phyloP scores from a whole-genome alignment of 2,329 filamentous ascomycete species.

The Thyridium curvatum region DNA sequence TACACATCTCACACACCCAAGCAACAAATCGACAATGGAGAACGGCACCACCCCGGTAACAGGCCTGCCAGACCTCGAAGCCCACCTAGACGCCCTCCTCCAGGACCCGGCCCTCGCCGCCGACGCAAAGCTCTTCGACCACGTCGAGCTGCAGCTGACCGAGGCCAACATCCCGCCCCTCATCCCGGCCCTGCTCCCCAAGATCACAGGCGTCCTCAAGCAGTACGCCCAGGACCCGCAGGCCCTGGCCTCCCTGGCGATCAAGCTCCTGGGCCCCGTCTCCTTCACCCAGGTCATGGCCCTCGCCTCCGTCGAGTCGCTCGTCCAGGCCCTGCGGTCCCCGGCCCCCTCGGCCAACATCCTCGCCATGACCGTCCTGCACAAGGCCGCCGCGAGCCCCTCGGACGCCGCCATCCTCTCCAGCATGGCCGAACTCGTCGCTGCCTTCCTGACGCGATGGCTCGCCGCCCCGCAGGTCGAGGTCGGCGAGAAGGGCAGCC shows the following conservation, averaged over 20 bases:
- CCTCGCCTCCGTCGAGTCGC: conserved; percentile 42
- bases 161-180: conserved; percentile 46
- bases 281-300: conserved; percentile 43
- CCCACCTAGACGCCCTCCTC: conserved; percentile 45
- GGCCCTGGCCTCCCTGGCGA: conserved; percentile 43
- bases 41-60: conserved; percentile 34
- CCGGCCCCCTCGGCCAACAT: conserved; percentile 50
- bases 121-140: conserved; percentile 47
- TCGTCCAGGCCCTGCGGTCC: conserved; percentile 47
- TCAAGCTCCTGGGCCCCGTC: conserved; percentile 49
- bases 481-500: conserved; percentile 47
- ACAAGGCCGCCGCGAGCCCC: conserved; percentile 45
- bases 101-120: conserved; percentile 34
- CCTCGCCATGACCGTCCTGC: conserved; percentile 48
- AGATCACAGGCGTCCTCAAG: conserved; percentile 45
- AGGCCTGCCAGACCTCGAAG: conserved; percentile 46
- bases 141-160: conserved; percentile 55
- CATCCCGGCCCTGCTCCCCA: conserved; percentile 46
- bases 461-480: conserved; percentile 45
- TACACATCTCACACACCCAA: background rate
- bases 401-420: conserved; percentile 44
- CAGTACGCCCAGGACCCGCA: conserved; percentile 42
- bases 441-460: conserved; percentile 44
- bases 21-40: conserved; percentile 27
- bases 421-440: conserved; percentile 40